Percentiles rank a stretch among this genome's conserved stretches.
Evolutionary conservation across 495 filamentous ascomycete species (phyloP).

Genomic region (Pyronema omphalodes): DNA sequence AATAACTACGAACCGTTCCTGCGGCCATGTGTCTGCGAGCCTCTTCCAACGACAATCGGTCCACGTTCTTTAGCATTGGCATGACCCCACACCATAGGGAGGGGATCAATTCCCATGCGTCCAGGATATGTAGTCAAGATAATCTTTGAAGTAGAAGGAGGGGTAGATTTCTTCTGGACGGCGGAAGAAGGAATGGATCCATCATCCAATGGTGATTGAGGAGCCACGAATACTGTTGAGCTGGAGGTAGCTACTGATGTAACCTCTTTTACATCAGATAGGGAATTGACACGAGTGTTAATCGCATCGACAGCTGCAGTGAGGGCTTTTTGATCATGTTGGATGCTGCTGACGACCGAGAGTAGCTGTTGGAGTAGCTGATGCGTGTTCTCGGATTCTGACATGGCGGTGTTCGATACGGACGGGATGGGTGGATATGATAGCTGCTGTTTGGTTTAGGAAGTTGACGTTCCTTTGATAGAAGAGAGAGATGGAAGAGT

Average conservation of each 20-base stretch:
- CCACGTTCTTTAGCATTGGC: constrained; percentile 55
- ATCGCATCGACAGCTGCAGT: constrained; percentile 45
- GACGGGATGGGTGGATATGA: background rate
- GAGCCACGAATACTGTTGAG: background rate
- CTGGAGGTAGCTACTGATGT: constrained; percentile 27
- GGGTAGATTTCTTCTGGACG: constrained; percentile 18
- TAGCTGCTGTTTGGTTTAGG: background rate
- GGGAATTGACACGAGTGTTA: constrained; percentile 43
- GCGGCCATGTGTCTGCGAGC: constrained; percentile 53
- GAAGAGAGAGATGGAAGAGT: too few relatives aligned
- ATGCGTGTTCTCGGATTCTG: background rate
- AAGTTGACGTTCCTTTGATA: too few relatives aligned
- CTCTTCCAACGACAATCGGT: constrained; percentile 77
- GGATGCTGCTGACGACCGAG: constrained; percentile 32
- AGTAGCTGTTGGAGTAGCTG: constrained; percentile 35
- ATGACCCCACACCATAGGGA: constrained; percentile 76
- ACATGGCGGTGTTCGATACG: constrained; percentile 1
- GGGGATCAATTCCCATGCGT: constrained; percentile 80
- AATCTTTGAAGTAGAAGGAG: constrained; percentile 39
- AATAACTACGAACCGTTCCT: constrained; percentile 51
- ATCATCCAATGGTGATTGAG: background rate
- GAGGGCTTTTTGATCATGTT: constrained; percentile 39
- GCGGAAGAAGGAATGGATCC: constrained; percentile 8
- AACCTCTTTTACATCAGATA: constrained; percentile 38
- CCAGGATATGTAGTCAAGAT: constrained; percentile 72